Evolutionary conservation across 768 basidiomycete genomes (phyloP).

Genomic region (Pleurotus eryngii): DNA sequence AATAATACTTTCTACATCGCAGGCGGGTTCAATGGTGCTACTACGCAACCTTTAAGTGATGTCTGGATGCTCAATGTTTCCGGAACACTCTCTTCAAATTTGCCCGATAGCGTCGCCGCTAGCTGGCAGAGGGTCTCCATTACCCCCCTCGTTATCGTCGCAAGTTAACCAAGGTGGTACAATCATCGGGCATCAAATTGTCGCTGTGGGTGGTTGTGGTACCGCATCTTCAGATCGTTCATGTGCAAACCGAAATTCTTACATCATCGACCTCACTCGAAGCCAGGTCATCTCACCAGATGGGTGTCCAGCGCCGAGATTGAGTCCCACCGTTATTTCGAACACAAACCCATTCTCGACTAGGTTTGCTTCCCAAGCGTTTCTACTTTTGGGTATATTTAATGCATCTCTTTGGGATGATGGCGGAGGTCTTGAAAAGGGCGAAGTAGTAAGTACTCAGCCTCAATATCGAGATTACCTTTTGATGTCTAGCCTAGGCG

Average conservation of each 20-base stretch:
- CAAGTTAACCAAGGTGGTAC: constrained; percentile 54
- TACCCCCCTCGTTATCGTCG: constrained; percentile 31
- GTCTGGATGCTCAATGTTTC: constrained; percentile 70
- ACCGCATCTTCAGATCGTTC: constrained; percentile 35
- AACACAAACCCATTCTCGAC: constrained; percentile 57
- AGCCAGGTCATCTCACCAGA: constrained; percentile 34
- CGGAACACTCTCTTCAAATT: constrained; percentile 70
- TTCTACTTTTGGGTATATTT: constrained; percentile 67
- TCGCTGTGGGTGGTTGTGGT: constrained; percentile 63
- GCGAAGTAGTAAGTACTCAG: constrained; percentile 61
- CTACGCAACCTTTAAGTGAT: constrained; percentile 50
- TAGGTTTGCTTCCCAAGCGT: constrained; percentile 60
- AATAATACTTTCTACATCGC: constrained; percentile 74
- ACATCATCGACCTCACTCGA: constrained; percentile 46
- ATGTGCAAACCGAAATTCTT: constrained; percentile 61
- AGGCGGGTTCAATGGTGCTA: constrained; percentile 60
- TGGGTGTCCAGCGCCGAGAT: constrained; percentile 64
- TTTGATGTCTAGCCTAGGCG: constrained; percentile 36
- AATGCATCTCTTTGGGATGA: constrained; percentile 68
- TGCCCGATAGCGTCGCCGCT: constrained; percentile 44
- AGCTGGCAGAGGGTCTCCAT: constrained; percentile 57
- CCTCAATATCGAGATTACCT: not conserved
- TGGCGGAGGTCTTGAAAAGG: constrained; percentile 51
- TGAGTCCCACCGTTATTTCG: constrained; percentile 54
- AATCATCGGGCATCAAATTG: constrained; percentile 48